Percentiles rank a stretch among this genome's conserved stretches.
Evolutionary conservation across 2,329 filamentous ascomycete genomes (phyloP).

Genomic region (Colletotrichum endophyticum): DNA sequence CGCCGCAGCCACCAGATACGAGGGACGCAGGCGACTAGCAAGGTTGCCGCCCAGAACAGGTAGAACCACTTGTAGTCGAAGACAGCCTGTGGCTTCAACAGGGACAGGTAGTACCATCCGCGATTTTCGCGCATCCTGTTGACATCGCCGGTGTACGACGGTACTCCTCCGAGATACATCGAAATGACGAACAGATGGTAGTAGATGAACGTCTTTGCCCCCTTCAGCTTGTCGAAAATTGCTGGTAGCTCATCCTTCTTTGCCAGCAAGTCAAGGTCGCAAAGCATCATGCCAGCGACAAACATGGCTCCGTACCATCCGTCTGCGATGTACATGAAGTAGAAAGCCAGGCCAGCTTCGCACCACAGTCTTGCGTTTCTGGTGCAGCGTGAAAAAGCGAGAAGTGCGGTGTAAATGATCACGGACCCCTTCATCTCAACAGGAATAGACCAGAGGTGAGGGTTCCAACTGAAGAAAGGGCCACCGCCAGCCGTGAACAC

Average conservation of each 20-base stretch:
- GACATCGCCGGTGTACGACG: constrained; percentile 1
- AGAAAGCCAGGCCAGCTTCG: constrained; percentile 33
- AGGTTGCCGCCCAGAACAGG: constrained; percentile 38
- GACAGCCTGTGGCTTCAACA: constrained; percentile 65
- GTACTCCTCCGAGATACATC: constrained; percentile 37
- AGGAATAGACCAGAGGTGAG: constrained; percentile 68
- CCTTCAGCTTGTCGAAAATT: constrained; percentile 49
- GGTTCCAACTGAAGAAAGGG: constrained; percentile 50
- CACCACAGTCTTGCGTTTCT: constrained; percentile 34
- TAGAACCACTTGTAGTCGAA: constrained; percentile 56
- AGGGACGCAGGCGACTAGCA: constrained; percentile 39
- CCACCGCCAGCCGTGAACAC: constrained; percentile 43
- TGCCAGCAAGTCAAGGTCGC: constrained; percentile 46
- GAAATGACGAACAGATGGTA: constrained; percentile 37
- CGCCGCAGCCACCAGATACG: constrained; percentile 42
- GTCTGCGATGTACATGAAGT: constrained; percentile 37
- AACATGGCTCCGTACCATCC: constrained; percentile 43
- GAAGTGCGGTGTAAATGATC: constrained; percentile 60
- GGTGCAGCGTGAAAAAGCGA: constrained; percentile 39
- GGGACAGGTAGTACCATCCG: constrained; percentile 35
- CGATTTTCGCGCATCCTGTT: background rate
- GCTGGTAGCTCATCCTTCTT: constrained; percentile 53
- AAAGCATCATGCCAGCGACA: constrained; percentile 24
- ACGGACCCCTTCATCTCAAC: constrained; percentile 69
- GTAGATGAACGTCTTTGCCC: constrained; percentile 55